Evolutionary conservation across 441 rosid species (phyloP), one percentile per base, ranked within the genome.

Genomic region (Breynia disticha): DNA sequence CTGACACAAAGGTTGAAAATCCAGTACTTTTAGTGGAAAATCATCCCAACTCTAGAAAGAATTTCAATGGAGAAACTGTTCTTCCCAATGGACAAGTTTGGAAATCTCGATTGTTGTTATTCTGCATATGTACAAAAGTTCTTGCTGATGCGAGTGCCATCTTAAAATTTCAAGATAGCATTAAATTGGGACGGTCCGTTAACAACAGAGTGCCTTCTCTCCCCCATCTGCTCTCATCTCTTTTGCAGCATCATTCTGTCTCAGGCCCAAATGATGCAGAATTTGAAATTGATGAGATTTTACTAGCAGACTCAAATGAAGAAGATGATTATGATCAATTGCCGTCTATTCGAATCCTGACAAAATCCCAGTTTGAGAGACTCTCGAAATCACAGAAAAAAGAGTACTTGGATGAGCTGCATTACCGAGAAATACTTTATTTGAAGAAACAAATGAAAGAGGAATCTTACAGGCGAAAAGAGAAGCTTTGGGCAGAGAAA

Each of bases 1-100:
- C 74, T 39, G 95, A 86, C 60, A 57, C 94, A 13, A 82, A 77
- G 67, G 78, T 91, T 51, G 89, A 82, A 63, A 91, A 79, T 56
- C 96, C 83, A 15, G 79, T 87, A 46, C 71, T 86, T 55, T 56
- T 86, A 62, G 98, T 82, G 67, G 95, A 91, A 75, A 91, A 91
- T 59, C 89, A 87, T 68, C 77, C 81, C 35, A 72, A 52, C 57
- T 87, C 95, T 69, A 81, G 65, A 65, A 84, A 67, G 68, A 91
- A 91, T 70, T 55, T 57, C 46, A 64, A 54, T 59, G 98, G 96
- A 51, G 86, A 91, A 64, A 70, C 24, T 38, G 66, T 87, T 67
- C 95, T 91, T 74, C 98, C 87, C 16, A 81, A 86, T 65, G 95
- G 95, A 19, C 77, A 69, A 73, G 80, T 71, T 54, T 91, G 98